A percentile compares a stretch with the other conserved stretches of the same genome.
phyloP scores from a whole-genome alignment of 2,329 filamentous ascomycete genomes.

The Verticillium nonalfalfae region DNA sequence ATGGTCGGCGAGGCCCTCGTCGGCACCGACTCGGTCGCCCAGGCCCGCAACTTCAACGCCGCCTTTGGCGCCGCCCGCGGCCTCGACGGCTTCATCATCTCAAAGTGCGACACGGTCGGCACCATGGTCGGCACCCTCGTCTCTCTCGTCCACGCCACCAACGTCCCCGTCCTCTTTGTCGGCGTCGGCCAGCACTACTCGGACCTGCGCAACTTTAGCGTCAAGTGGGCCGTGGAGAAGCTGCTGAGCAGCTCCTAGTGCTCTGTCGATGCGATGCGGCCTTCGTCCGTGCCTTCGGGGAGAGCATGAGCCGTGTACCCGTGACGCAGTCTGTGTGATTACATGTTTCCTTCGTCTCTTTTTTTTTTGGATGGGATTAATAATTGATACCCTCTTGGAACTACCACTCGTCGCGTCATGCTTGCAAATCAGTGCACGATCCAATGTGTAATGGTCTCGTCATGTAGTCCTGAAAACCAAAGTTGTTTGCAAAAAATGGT shows the following conservation, averaged over 20 bases:
- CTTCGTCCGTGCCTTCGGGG: too few species aligned
- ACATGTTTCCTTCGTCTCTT: too few species aligned
- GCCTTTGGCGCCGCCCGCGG: conserved; percentile 76
- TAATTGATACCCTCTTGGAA: neutral
- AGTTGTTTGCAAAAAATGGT: neutral
- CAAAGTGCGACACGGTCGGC: conserved; percentile 98
- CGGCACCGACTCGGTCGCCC: conserved; percentile 89
- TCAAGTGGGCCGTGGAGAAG: conserved; percentile 64
- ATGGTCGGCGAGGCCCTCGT: conserved; percentile 91
- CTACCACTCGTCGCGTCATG: neutral
- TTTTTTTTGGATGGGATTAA: neutral
- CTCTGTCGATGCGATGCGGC: too few species aligned
- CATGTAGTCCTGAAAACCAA: neutral
- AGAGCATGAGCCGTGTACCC: neutral
- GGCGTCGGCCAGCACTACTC: conserved; percentile 67
- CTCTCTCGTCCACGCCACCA: conserved; percentile 94
- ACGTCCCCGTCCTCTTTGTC: conserved; percentile 91
- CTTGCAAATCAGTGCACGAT: too few species aligned
- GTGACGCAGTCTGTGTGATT: neutral
- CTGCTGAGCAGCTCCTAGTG: conserved; percentile 43
- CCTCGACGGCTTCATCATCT: conserved; percentile 96
- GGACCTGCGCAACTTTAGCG: conserved; percentile 62
- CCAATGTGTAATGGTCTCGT: too few species aligned
- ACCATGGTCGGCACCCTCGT: conserved; percentile 96
- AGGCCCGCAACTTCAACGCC: conserved; percentile 93